Conservation (phyloP, 2,329 filamentous ascomycete genomes). For the Pyrenophora graminea region DNA sequence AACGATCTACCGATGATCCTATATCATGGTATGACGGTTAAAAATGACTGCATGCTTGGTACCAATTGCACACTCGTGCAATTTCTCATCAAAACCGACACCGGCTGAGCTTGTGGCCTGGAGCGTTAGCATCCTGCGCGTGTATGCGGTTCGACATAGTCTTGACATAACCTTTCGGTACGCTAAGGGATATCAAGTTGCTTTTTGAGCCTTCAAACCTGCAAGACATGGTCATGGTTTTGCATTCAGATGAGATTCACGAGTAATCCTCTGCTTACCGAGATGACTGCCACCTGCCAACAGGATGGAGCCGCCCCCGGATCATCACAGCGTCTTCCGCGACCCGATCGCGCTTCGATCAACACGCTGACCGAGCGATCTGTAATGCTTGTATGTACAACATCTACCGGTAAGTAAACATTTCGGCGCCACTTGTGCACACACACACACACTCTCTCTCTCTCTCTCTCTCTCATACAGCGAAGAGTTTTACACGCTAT, state of each 20-base stretch:
- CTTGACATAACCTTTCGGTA: background rate
- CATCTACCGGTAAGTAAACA: background rate
- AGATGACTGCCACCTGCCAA: background rate
- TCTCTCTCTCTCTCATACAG: constrained; percentile 23
- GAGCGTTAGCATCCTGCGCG: background rate
- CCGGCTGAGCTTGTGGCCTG: background rate
- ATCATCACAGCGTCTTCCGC: constrained; percentile 1
- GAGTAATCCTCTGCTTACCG: background rate
- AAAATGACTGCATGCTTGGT: background rate
- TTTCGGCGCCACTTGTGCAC: constrained; percentile 53
- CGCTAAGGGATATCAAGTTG: constrained; percentile 1
- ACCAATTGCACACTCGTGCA: background rate
- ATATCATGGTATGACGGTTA: background rate
- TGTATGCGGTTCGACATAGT: background rate
- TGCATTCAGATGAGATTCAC: background rate
- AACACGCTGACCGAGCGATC: constrained; percentile 2
- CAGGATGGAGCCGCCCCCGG: background rate
- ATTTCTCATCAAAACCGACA: background rate
- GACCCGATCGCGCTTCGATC: constrained; percentile 4
- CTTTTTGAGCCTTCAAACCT: constrained; percentile 2
- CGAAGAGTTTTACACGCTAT: constrained; percentile 47
- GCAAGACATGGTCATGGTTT: constrained; percentile 1
- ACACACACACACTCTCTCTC: constrained; percentile 60
- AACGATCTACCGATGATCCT: background rate
- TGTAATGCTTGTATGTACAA: constrained; percentile 6